Evolutionary conservation across 2,329 filamentous ascomycete genomes (phyloP).

Genomic region (Venturia effusa): DNA sequence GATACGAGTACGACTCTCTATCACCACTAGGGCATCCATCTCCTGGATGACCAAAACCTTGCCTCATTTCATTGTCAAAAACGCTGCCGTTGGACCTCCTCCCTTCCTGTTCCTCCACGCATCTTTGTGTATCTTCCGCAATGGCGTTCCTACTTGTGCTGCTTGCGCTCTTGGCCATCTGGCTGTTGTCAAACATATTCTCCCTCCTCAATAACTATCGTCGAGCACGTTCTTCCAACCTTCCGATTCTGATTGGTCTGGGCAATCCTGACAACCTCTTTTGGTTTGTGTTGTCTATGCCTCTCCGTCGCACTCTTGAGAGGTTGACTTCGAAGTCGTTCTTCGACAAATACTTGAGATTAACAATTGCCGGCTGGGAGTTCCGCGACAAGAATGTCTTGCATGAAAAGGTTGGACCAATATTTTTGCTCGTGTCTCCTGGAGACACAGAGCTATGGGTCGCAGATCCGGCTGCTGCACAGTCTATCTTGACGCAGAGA

Average conservation of each 20-base stretch:
- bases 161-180: not conserved
- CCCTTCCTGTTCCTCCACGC: not conserved
- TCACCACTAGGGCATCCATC: not conserved
- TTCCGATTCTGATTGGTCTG: not conserved
- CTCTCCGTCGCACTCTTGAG: not conserved
- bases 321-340: not conserved
- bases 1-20: not conserved
- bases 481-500: not conserved
- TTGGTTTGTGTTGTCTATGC: not conserved
- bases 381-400: conserved; percentile 1
- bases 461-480: not conserved
- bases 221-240: not conserved
- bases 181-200: not conserved
- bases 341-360: not conserved
- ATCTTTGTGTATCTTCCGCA: not conserved
- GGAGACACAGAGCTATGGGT: not conserved
- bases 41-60: not conserved
- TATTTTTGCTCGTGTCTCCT: not conserved
- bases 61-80: not conserved
- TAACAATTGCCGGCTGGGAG: not conserved
- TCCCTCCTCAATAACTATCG: not conserved
- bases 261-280: not conserved
- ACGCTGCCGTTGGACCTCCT: not conserved
- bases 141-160: not conserved
- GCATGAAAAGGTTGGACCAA: not conserved